Percentiles rank a stretch among this genome's conserved stretches.
phyloP scores from a whole-genome alignment of 176 grass and related monocot genomes.

The Cymbopogon citratus region DNA sequence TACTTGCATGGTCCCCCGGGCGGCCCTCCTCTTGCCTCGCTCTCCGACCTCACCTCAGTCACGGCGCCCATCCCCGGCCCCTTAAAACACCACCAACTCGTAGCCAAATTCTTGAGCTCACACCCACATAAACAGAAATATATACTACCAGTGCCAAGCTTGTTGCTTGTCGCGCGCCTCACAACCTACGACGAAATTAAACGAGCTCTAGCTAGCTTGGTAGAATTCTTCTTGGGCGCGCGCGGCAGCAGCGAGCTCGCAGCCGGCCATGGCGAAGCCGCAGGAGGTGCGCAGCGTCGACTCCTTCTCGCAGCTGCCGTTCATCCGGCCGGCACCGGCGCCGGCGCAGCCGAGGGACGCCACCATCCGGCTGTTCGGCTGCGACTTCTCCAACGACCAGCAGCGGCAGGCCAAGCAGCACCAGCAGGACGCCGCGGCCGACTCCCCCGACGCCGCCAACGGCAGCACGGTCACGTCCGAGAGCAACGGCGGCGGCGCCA shows the following conservation, averaged over 20 bases:
- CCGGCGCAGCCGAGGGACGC: slow-evolving; percentile 11
- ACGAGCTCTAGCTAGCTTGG: not conserved
- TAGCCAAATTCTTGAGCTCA: slow-evolving; percentile 33
- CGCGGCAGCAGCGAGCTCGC: no score
- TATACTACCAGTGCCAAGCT: not conserved
- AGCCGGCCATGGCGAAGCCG: slow-evolving; percentile 47
- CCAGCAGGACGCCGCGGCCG: not conserved
- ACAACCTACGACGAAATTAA: not conserved
- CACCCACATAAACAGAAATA: not conserved
- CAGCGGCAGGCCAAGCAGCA: not conserved
- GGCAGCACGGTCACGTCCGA: slow-evolving; percentile 30
- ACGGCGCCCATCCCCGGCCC: slow-evolving; percentile 27
- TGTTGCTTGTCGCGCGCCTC: slow-evolving; percentile 7
- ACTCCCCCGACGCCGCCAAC: slow-evolving; percentile 26
- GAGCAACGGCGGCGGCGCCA: not conserved
- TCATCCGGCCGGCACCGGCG: slow-evolving; percentile 36
- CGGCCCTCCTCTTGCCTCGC: not conserved
- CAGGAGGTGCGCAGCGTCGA: slow-evolving; percentile 54
- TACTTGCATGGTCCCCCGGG: slow-evolving; percentile 36
- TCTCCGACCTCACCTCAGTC: slow-evolving; percentile 8
- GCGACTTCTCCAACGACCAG: slow-evolving; percentile 63
- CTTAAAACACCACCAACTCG: slow-evolving; percentile 55
- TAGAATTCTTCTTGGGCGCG: not conserved
- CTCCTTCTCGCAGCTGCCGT: slow-evolving; percentile 89
- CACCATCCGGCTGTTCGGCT: slow-evolving; percentile 84